A percentile compares a stretch with the other conserved stretches of the same genome.
These are phyloP conservation scores for Salix viminalis DNA, from an alignment of 345 rosid genomes.

Conservation along the genomic window DNA sequence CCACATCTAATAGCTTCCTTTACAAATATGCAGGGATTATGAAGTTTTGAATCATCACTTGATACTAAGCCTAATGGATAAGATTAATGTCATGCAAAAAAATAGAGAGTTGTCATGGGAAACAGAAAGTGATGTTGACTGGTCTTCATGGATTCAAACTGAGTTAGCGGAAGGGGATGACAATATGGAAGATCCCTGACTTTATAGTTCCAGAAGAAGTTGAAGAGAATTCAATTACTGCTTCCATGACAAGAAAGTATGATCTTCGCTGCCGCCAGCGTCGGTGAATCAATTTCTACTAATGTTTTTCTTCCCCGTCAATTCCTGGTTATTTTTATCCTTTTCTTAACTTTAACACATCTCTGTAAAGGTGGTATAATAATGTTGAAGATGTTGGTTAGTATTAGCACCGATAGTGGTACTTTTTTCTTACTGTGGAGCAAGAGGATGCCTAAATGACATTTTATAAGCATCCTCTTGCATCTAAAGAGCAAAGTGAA, in stretches of 20 bases:
- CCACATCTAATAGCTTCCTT: background rate
- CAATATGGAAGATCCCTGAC: slow-evolving; percentile 54
- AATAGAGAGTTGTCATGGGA: slow-evolving; percentile 35
- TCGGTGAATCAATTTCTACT: background rate
- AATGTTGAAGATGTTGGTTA: background rate
- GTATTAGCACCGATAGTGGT: too few species aligned
- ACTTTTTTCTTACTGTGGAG: too few species aligned
- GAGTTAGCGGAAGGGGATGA: slow-evolving; percentile 59
- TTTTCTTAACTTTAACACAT: background rate
- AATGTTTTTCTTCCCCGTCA: background rate
- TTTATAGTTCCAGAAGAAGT: slow-evolving; percentile 36
- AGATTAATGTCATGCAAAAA: slow-evolving; percentile 49
- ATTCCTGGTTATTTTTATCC: background rate
- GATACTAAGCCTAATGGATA: slow-evolving; percentile 50
- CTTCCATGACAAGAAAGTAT: slow-evolving; percentile 22
- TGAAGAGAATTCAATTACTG: slow-evolving; percentile 28
- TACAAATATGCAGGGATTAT: slow-evolving; percentile 50
- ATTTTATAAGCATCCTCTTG: too few species aligned
- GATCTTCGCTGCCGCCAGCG: slow-evolving; percentile 25
- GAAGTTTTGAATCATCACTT: slow-evolving; percentile 68
- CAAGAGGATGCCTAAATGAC: too few species aligned
- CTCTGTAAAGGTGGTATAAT: background rate
- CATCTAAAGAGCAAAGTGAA: too few species aligned
- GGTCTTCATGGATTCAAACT: slow-evolving; percentile 59
- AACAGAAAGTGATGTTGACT: slow-evolving; percentile 44